A percentile compares a stretch with the other conserved stretches of the same genome.
phyloP scores from a whole-genome alignment of 768 basidiomycete genomes.

The Mycena olivaceomarginata region DNA sequence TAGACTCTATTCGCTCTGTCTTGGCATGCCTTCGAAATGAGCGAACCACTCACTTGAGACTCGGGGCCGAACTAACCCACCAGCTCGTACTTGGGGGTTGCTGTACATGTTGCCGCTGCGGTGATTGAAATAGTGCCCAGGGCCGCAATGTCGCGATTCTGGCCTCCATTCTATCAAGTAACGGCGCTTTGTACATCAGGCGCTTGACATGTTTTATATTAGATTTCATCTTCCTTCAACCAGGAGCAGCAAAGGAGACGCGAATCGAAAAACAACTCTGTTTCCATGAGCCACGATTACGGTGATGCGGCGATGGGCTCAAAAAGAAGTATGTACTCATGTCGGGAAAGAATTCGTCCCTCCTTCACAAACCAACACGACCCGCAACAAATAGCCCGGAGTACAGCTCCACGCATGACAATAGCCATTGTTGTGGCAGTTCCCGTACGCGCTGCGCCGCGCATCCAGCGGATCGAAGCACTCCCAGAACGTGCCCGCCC shows the following conservation, averaged over 20 bases:
- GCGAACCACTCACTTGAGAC: no score
- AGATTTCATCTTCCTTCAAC: constrained; percentile 2
- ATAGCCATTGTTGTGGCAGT: constrained; percentile 24
- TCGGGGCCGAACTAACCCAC: no score
- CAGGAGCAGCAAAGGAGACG: constrained; percentile 3
- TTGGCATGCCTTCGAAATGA: no score
- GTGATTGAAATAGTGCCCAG: no score
- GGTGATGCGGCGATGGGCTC: background rate
- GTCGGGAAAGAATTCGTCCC: constrained; percentile 4
- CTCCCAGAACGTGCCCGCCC: constrained; percentile 26
- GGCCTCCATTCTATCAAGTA: no score
- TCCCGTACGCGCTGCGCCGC: constrained; percentile 23
- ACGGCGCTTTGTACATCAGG: background rate
- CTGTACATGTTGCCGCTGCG: no score
- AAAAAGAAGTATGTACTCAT: background rate
- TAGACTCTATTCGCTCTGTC: no score
- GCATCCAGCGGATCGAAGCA: constrained; percentile 22
- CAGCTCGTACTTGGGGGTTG: no score
- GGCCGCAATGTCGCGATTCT: no score
- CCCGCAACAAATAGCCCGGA: constrained; percentile 22
- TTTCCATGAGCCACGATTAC: constrained; percentile 17
- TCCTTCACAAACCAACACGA: constrained; percentile 23
- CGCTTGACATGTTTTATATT: background rate
- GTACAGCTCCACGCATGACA: constrained; percentile 29
- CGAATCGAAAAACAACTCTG: constrained; percentile 10